These are phyloP conservation scores for Sporothrix mexicana DNA, from an alignment of 2,329 filamentous ascomycete species.

Conservation along the genomic window DNA sequence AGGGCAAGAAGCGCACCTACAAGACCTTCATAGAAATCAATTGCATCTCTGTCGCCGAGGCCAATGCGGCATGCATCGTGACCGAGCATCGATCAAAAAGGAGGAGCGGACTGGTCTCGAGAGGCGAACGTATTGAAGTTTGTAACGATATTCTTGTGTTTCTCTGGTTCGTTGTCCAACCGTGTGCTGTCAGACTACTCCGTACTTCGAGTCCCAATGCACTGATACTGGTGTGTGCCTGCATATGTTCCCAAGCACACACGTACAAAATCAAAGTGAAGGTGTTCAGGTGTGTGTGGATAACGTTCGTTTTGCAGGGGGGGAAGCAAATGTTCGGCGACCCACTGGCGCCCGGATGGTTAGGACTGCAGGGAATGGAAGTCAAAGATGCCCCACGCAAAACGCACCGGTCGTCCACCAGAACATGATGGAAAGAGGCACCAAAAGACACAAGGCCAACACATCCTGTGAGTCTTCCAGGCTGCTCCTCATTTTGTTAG, in stretches of 20 bases:
- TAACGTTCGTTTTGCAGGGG: constrained; percentile 22
- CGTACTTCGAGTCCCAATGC: constrained; percentile 11
- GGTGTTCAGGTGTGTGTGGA: constrained; percentile 31
- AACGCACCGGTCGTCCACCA: background rate
- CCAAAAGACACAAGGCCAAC: constrained; percentile 2
- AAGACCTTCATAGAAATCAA: background rate
- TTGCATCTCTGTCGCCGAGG: background rate
- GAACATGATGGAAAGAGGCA: background rate
- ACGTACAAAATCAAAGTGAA: background rate
- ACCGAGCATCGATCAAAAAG: background rate
- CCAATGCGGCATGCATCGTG: background rate
- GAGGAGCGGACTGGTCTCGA: background rate
- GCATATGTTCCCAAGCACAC: background rate
- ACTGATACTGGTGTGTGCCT: constrained; percentile 1
- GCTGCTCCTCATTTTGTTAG: background rate
- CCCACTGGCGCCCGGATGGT: constrained; percentile 7
- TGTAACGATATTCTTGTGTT: background rate
- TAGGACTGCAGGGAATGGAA: background rate
- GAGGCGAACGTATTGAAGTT: background rate
- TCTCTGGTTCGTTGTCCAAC: background rate
- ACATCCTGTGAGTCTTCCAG: background rate
- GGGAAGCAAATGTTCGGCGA: constrained; percentile 29
- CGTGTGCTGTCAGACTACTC: background rate
- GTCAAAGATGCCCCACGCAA: constrained; percentile 6
- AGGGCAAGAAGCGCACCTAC: background rate